Conservation (phyloP, 2,329 filamentous ascomycete species). For the Talaromyces rugulosus region DNA sequence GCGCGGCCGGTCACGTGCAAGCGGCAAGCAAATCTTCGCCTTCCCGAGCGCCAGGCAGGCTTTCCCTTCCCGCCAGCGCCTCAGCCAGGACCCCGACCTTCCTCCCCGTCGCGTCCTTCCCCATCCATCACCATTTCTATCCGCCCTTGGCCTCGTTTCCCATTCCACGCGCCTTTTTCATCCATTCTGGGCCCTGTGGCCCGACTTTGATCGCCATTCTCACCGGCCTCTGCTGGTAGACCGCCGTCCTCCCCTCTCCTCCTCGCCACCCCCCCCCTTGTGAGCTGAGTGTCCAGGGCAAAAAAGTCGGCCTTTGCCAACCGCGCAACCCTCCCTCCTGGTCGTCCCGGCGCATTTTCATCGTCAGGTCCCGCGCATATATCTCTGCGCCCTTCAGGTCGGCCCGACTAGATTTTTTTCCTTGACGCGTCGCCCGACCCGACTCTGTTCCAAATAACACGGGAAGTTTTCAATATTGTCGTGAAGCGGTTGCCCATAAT, state of each 20-base stretch:
- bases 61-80: slow-evolving; percentile 4
- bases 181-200: slow-evolving; percentile 13
- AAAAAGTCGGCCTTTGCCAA: neutral
- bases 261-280: neutral
- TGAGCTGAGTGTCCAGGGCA: neutral
- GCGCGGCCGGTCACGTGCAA: slow-evolving; percentile 8
- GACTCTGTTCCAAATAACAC: neutral
- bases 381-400: neutral
- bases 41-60: neutral
- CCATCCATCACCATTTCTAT: slow-evolving; percentile 17
- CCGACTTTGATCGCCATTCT: slow-evolving; percentile 7
- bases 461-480: neutral
- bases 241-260: neutral
- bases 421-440: neutral
- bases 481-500: slow-evolving; percentile 48
- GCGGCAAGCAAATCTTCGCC: slow-evolving; percentile 13
- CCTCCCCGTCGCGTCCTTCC: slow-evolving; percentile 19
- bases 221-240: slow-evolving; percentile 6
- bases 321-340: neutral
- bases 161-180: slow-evolving; percentile 12
- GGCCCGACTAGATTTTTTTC: neutral
- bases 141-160: slow-evolving; percentile 8
- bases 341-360: slow-evolving; percentile 10
- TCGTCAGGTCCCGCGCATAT: slow-evolving; percentile 4
- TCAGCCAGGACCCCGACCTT: slow-evolving; percentile 9